These are phyloP conservation scores for Mortierella polycephala DNA, from an alignment of 371 early-diverging fungal species.

Conservation along the genomic window DNA sequence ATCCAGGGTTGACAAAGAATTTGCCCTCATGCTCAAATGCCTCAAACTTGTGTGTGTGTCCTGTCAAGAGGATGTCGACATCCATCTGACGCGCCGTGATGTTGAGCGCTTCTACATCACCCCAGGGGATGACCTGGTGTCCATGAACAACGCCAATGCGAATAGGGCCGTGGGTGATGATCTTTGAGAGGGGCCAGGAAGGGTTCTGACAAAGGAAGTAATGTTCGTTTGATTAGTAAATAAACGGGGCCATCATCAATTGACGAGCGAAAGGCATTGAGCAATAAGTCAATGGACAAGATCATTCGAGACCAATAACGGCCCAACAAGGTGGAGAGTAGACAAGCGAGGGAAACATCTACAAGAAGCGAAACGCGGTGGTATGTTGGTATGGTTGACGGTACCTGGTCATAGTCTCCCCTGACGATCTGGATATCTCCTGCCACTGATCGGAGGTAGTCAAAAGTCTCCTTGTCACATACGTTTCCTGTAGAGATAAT, in stretches of 20 bases:
- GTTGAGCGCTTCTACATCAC: constrained; percentile 83
- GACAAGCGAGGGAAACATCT: too few relatives aligned
- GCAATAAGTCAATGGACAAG: too few relatives aligned
- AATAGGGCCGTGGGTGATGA: constrained; percentile 80
- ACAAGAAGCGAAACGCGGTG: too few relatives aligned
- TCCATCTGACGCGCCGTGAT: constrained; percentile 88
- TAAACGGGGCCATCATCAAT: not conserved
- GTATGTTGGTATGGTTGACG: too few relatives aligned
- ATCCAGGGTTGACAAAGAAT: constrained; percentile 95
- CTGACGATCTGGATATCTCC: constrained; percentile 81
- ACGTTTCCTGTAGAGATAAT: constrained; percentile 94
- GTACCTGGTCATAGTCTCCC: constrained; percentile 88
- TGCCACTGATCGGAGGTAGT: constrained; percentile 87
- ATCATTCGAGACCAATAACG: too few relatives aligned
- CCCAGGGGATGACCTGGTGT: constrained; percentile 91
- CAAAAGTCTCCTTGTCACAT: constrained; percentile 82
- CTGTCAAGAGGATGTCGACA: constrained; percentile 89
- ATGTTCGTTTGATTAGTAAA: not conserved
- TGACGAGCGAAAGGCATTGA: not conserved
- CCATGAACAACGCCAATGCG: constrained; percentile 91
- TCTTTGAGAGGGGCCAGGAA: constrained; percentile 71
- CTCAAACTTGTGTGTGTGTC: constrained; percentile 91
- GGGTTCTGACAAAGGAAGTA: constrained; percentile 54
- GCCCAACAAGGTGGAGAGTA: too few relatives aligned
- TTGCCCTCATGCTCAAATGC: constrained; percentile 90